Percentiles rank a stretch among this genome's conserved stretches.
These are phyloP conservation scores for Apiospora rasikravindrae DNA, from an alignment of 2,329 filamentous ascomycete species.

Conservation along the genomic window DNA sequence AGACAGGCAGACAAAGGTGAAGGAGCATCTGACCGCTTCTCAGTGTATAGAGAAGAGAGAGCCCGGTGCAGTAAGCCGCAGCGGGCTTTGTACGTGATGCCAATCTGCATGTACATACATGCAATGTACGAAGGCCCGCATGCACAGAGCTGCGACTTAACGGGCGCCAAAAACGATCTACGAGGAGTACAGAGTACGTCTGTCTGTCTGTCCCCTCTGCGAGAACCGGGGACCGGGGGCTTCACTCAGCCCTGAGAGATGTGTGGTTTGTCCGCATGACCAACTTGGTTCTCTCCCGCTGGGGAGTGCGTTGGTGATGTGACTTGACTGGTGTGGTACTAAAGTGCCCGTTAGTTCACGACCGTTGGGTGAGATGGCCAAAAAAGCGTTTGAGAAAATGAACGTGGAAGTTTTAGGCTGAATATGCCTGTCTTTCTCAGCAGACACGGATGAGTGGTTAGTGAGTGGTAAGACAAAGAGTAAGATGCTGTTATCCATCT, in stretches of 20 bases:
- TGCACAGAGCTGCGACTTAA: conserved; percentile 6
- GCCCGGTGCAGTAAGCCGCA: conserved; percentile 9
- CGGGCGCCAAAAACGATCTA: conserved; percentile 6
- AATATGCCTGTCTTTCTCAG: background rate
- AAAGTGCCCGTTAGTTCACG: background rate
- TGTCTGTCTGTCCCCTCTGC: background rate
- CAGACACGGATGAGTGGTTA: too few species aligned
- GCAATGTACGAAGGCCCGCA: background rate
- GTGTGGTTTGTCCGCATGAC: background rate
- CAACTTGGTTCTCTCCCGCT: background rate
- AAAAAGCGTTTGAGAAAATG: background rate
- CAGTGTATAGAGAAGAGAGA: background rate
- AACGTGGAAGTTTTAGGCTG: conserved; percentile 2
- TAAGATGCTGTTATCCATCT: background rate
- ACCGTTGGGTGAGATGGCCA: background rate
- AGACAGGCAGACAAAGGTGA: conserved; percentile 13
- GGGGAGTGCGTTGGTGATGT: background rate
- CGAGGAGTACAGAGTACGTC: background rate
- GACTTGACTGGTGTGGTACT: background rate
- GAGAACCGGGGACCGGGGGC: background rate
- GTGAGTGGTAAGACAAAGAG: background rate
- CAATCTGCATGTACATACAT: background rate
- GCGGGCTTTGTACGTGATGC: background rate
- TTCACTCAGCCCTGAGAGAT: background rate
- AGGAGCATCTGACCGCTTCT: background rate